phyloP scores from a whole-genome alignment of 148 eudicot species.

The Nyssa sinensis region DNA sequence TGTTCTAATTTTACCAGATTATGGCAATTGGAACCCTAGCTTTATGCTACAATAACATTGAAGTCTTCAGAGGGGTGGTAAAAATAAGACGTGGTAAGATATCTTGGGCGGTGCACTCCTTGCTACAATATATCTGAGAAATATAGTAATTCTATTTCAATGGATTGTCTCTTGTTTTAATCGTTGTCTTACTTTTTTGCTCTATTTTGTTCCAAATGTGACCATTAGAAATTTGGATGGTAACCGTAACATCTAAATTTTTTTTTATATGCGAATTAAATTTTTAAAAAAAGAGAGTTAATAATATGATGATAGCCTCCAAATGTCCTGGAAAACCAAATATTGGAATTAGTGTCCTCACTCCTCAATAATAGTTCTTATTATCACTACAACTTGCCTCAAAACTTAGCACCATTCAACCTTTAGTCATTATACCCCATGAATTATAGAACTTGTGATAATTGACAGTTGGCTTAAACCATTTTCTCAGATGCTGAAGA shows the following conservation, averaged over 20 bases:
- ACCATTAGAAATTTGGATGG: background rate
- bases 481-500: background rate
- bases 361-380: background rate
- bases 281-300: background rate
- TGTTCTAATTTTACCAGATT: constrained; percentile 33
- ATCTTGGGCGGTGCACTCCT: background rate
- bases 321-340: background rate
- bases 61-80: constrained; percentile 90
- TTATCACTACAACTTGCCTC: background rate
- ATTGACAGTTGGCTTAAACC: background rate
- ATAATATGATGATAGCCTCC: background rate
- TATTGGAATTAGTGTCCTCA: background rate
- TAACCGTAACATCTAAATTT: background rate
- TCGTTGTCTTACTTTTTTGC: background rate
- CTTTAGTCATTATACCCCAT: background rate
- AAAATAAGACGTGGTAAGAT: constrained; percentile 85
- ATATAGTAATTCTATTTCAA: background rate
- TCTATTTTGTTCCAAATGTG: background rate
- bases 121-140: background rate
- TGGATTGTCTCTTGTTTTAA: background rate
- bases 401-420: background rate
- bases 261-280: too few species aligned
- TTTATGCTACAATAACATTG: constrained; percentile 85
- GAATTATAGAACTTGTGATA: background rate
- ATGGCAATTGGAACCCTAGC: constrained; percentile 94